Conservation (phyloP, 176 grass and related monocot genomes). For the Urochloa ruziziensis region DNA sequence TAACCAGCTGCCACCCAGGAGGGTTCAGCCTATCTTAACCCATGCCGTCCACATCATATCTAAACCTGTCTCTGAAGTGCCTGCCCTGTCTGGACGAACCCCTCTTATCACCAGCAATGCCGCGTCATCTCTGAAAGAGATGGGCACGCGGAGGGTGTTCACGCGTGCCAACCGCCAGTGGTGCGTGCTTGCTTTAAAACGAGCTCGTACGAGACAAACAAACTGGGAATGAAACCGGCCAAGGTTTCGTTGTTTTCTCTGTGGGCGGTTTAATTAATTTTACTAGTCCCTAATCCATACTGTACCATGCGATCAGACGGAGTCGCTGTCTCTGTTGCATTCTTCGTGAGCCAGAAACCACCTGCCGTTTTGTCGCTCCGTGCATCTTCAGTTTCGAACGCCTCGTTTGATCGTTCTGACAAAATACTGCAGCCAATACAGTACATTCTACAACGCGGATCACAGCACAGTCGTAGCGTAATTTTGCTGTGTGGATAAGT, state of each 20-base stretch:
- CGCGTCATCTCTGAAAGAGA: constrained; percentile 2
- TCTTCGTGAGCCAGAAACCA: constrained; percentile 6
- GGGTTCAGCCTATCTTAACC: not conserved
- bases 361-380: not conserved
- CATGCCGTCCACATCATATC: constrained; percentile 8
- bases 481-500: not conserved
- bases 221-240: not conserved
- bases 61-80: constrained; percentile 14
- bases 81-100: not conserved
- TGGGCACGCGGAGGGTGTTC: not conserved
- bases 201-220: constrained; percentile 9
- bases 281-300: no score
- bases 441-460: no score
- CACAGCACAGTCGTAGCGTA: not conserved
- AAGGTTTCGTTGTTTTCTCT: not conserved
- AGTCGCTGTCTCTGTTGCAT: not conserved
- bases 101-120: not conserved
- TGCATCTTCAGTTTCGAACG: not conserved
- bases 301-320: no score
- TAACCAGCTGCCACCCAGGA: constrained; percentile 13
- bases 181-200: not conserved
- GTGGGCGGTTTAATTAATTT: constrained; percentile 5
- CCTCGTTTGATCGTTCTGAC: not conserved
- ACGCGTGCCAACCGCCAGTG: not conserved
- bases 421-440: no score